These are phyloP conservation scores for Rhynchosporium secalis DNA, from an alignment of 2,329 filamentous ascomycete genomes.

Conservation along the genomic window DNA sequence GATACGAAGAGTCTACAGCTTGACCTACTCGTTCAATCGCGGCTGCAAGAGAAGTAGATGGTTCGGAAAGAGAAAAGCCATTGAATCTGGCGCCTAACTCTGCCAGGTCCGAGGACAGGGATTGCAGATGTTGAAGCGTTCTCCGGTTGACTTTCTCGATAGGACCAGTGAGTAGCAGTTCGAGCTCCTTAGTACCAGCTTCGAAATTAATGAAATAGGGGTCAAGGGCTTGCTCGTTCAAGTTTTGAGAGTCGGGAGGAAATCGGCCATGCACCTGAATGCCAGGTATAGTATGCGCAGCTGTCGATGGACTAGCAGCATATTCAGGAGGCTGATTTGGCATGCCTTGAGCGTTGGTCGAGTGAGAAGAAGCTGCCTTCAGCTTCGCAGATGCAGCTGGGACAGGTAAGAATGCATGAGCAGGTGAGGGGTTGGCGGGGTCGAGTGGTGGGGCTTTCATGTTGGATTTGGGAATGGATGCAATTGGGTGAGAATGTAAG, in stretches of 20 bases:
- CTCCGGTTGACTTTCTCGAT: constrained; percentile 97
- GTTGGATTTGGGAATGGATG: constrained; percentile 90
- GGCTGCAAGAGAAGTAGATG: constrained; percentile 81
- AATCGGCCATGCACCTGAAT: constrained; percentile 74
- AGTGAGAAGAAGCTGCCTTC: constrained; percentile 50
- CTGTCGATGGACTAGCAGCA: constrained; percentile 50
- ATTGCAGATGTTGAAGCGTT: constrained; percentile 80
- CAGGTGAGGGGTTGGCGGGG: constrained; percentile 85
- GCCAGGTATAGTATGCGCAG: constrained; percentile 57
- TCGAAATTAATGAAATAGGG: constrained; percentile 96
- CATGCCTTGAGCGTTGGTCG: constrained; percentile 49
- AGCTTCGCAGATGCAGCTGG: constrained; percentile 85
- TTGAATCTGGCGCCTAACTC: constrained; percentile 96
- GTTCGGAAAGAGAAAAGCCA: constrained; percentile 92
- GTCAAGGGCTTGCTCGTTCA: constrained; percentile 89
- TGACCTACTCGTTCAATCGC: constrained; percentile 95
- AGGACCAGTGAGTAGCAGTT: constrained; percentile 81
- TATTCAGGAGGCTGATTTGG: constrained; percentile 54
- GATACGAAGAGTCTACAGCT: constrained; percentile 92
- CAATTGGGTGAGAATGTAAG: constrained; percentile 85
- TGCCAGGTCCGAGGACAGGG: constrained; percentile 81
- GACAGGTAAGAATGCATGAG: constrained; percentile 83
- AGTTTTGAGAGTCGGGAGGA: constrained; percentile 71
- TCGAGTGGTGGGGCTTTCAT: constrained; percentile 94
- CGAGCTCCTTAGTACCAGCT: constrained; percentile 85